Evolutionary conservation across 202 grass and related monocot genomes (phyloP).

Genomic region (Carex arenaria): DNA sequence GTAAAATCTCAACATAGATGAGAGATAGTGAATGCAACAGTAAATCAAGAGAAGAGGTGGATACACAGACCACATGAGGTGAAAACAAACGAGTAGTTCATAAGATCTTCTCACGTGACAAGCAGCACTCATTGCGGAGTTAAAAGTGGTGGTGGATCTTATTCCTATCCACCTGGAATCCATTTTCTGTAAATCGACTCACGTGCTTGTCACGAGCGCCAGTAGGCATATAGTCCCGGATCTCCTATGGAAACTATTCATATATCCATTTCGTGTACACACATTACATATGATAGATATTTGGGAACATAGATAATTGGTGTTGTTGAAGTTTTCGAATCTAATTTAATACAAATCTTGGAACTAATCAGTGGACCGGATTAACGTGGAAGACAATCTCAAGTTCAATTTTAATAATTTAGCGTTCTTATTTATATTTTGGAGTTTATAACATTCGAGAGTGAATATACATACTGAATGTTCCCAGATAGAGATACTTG

Average conservation of each 20-base stretch:
- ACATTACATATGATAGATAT: constrained; percentile 29
- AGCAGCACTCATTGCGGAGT: constrained; percentile 26
- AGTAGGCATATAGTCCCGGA: not conserved
- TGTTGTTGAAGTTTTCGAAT: too few relatives aligned
- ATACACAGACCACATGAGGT: not conserved
- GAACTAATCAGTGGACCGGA: too few relatives aligned
- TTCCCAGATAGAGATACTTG: constrained; percentile 91
- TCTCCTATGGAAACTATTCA: not conserved
- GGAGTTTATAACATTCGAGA: not conserved
- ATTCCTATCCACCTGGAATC: constrained; percentile 19
- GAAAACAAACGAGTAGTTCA: constrained; percentile 7
- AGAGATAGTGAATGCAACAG: not conserved
- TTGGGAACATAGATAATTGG: not conserved
- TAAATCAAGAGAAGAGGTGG: not conserved
- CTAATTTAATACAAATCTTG: too few relatives aligned
- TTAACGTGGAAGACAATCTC: too few relatives aligned
- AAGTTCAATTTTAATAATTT: not conserved
- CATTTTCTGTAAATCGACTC: not conserved
- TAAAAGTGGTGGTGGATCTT: constrained; percentile 4
- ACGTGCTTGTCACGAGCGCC: constrained; percentile 16
- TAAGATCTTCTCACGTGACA: constrained; percentile 21
- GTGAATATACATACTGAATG: constrained; percentile 50
- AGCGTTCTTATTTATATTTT: not conserved
- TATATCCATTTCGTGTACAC: not conserved
- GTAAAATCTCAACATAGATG: not conserved